Conservation (phyloP, 2,329 filamentous ascomycete genomes). For the Thielaviopsis cerberus region DNA sequence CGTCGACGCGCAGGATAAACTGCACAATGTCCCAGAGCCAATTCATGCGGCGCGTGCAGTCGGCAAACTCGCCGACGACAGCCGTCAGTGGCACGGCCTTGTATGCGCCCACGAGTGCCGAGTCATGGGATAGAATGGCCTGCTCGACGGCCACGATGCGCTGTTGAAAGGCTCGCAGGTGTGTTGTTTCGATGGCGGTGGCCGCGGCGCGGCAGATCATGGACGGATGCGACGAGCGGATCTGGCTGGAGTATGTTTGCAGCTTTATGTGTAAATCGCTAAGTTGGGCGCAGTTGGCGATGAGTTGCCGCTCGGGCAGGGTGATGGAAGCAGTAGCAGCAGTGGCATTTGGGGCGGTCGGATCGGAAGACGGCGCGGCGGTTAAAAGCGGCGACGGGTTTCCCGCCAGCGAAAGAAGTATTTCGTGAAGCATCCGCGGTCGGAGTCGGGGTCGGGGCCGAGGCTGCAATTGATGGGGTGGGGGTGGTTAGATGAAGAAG, state of each 20-base stretch:
- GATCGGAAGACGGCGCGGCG: constrained; percentile 15
- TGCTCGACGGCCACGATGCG: constrained; percentile 74
- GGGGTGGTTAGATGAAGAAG: neutral
- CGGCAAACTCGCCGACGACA: constrained; percentile 67
- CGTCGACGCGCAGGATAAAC: constrained; percentile 11
- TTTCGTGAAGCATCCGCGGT: constrained; percentile 77
- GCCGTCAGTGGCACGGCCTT: constrained; percentile 82
- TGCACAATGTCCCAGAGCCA: constrained; percentile 60
- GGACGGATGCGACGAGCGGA: constrained; percentile 9
- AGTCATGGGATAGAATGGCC: constrained; percentile 56
- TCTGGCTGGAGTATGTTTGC: constrained; percentile 45
- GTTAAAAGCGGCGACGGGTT: constrained; percentile 79
- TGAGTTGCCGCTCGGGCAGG: constrained; percentile 64
- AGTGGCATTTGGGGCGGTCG: constrained; percentile 14
- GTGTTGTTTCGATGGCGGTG: constrained; percentile 52
- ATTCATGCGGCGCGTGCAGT: constrained; percentile 66
- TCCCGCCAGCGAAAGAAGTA: constrained; percentile 87
- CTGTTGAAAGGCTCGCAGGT: constrained; percentile 63
- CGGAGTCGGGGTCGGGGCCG: neutral
- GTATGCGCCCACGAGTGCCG: constrained; percentile 70
- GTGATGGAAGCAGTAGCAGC: constrained; percentile 37
- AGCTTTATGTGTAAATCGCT: constrained; percentile 61
- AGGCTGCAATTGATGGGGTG: neutral
- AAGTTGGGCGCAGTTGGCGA: constrained; percentile 58
- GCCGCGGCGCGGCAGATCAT: constrained; percentile 77